A percentile compares a stretch with the other conserved stretches of the same genome.
These are phyloP conservation scores for Rhizopogon vinicolor DNA, from an alignment of 768 basidiomycete species.

Conservation along the genomic window DNA sequence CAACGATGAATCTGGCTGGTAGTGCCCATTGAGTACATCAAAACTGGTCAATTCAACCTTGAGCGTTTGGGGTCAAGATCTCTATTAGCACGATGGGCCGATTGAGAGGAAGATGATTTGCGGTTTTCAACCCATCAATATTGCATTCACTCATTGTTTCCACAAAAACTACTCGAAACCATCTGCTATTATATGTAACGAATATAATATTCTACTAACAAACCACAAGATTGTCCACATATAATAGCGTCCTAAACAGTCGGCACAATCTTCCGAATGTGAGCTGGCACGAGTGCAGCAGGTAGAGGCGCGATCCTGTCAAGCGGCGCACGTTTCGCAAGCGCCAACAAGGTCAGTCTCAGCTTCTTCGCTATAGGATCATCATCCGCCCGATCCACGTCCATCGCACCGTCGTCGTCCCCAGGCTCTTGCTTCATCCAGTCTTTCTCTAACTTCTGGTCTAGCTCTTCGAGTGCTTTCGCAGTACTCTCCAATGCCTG, in stretches of 20 bases:
- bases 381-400: constrained; percentile 30
- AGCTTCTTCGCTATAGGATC: constrained; percentile 51
- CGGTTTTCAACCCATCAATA: no score
- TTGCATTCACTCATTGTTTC: no score
- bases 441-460: constrained; percentile 22
- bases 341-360: constrained; percentile 68
- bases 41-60: no score
- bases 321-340: constrained; percentile 74
- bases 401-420: constrained; percentile 5
- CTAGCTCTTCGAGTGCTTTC: constrained; percentile 43
- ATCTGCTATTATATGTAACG: no score
- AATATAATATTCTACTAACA: no score
- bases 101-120: no score
- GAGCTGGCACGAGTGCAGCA: constrained; percentile 59
- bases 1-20: no score
- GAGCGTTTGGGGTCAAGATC: no score
- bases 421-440: constrained; percentile 6
- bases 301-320: constrained; percentile 65
- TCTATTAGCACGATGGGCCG: no score
- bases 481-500: constrained; percentile 58
- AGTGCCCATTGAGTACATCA: no score
- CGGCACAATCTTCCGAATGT: constrained; percentile 60
- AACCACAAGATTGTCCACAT: neutral
- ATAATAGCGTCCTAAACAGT: constrained; percentile 24
- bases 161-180: no score